phyloP scores from a whole-genome alignment of 108 stramenopile genomes.

The Aureococcus anophagefferens region DNA sequence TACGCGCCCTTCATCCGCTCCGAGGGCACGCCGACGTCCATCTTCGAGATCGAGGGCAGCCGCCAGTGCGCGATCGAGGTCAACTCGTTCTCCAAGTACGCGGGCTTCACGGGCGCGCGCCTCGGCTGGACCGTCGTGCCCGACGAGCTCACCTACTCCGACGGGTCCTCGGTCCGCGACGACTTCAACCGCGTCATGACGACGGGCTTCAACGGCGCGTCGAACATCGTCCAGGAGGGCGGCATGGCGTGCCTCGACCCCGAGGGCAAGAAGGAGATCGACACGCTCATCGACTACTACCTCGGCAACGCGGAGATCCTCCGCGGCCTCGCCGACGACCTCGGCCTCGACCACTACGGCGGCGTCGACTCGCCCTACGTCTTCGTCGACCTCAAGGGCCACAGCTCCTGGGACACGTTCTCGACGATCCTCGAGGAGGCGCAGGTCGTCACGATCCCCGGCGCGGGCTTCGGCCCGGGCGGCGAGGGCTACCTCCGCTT shows the following conservation, averaged over 20 bases:
- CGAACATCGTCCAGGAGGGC: conserved; percentile 88
- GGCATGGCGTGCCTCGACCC: conserved; percentile 84
- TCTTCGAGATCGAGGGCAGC: conserved; percentile 91
- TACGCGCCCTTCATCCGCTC: conserved; percentile 93
- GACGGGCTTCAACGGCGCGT: conserved; percentile 93
- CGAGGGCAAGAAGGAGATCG: conserved; percentile 83
- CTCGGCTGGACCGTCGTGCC: conserved; percentile 94
- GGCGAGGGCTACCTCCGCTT: conserved; percentile 91
- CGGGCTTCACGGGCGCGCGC: conserved; percentile 93
- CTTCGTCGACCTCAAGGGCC: conserved; percentile 72
- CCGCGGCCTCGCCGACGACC: conserved; percentile 59
- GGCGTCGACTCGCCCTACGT: conserved; percentile 89
- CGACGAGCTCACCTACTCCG: conserved; percentile 64
- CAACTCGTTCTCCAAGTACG: conserved; percentile 83
- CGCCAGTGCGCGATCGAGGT: conserved; percentile 85
- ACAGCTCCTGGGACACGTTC: conserved; percentile 82
- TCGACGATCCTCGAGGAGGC: conserved; percentile 82
- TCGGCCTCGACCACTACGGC: conserved; percentile 72
- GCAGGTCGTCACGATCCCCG: conserved; percentile 93
- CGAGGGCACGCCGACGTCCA: conserved; percentile 79
- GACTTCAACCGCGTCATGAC: conserved; percentile 97
- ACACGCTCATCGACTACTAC: conserved; percentile 89
- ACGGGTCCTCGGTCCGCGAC: conserved; percentile 71
- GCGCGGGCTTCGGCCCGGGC: conserved; percentile 94
- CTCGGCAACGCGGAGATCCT: conserved; percentile 84